A percentile compares a stretch with the other conserved stretches of the same genome.
phyloP scores from a whole-genome alignment of 129 eudicot genomes.

The Kitagawia praeruptora region DNA sequence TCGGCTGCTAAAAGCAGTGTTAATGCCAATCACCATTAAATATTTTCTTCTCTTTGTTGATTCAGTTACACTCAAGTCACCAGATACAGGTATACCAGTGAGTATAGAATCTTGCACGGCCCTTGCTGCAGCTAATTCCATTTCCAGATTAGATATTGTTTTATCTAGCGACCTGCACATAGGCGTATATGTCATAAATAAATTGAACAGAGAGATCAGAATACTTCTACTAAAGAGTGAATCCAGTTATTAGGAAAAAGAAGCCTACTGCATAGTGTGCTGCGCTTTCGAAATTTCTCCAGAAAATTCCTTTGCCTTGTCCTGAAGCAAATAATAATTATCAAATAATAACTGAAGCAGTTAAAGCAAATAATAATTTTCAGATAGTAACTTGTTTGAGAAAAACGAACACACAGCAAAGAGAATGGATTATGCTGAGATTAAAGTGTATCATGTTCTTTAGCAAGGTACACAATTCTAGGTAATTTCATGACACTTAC shows the following conservation, averaged over 20 bases:
- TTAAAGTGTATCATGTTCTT: neutral
- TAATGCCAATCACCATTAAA: conserved; percentile 79
- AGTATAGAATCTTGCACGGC: conserved; percentile 78
- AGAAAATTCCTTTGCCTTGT: conserved; percentile 28
- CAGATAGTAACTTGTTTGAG: neutral
- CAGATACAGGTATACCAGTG: conserved; percentile 58
- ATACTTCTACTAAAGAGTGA: neutral
- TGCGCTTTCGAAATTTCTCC: conserved; percentile 65
- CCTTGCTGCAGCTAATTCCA: conserved; percentile 97
- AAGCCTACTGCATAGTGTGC: conserved; percentile 59
- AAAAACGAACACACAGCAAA: neutral
- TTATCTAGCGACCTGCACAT: conserved; percentile 52
- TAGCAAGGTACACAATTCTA: neutral
- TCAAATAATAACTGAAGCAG: neutral
- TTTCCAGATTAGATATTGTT: conserved; percentile 77
- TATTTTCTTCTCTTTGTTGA: conserved; percentile 60
- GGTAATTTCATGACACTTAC: conserved; percentile 35
- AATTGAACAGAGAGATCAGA: neutral
- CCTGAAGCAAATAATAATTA: conserved; percentile 20
- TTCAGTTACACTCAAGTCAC: conserved; percentile 34
- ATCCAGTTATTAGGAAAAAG: neutral
- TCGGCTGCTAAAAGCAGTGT: conserved; percentile 94
- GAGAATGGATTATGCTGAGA: neutral
- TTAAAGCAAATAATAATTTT: conserved; percentile 5
- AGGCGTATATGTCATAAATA: neutral